A percentile compares a stretch with the other conserved stretches of the same genome.
Evolutionary conservation across 352 stramenopile species (phyloP).

Genomic region (Globisporangium alternatum): DNA sequence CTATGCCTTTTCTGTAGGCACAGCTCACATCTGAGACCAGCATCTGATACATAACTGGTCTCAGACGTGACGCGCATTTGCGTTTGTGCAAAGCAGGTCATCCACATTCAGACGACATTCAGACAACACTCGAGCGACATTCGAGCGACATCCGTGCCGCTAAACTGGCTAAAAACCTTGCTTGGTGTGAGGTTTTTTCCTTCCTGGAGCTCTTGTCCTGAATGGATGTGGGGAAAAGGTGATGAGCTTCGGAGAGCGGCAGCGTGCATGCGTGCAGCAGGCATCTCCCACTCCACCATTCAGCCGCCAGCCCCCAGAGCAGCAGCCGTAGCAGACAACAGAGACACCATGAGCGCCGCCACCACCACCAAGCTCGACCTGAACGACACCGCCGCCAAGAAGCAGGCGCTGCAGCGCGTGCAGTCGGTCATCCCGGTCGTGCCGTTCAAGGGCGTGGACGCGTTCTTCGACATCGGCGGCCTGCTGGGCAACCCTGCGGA

Average conservation of each 20-base stretch:
- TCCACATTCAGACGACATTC: not conserved
- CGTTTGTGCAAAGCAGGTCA: too few species aligned
- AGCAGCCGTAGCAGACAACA: slow-evolving; percentile 12
- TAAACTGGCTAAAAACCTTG: not conserved
- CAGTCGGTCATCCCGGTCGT: slow-evolving; percentile 93
- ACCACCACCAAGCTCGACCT: slow-evolving; percentile 33
- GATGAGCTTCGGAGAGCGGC: not conserved
- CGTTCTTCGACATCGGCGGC: slow-evolving; percentile 97
- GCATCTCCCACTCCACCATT: slow-evolving; percentile 5
- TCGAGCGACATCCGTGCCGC: not conserved
- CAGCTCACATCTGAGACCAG: too few species aligned
- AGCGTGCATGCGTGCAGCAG: not conserved
- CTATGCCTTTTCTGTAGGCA: too few species aligned
- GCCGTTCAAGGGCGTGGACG: slow-evolving; percentile 93
- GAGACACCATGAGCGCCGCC: slow-evolving; percentile 21
- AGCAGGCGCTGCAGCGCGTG: slow-evolving; percentile 60
- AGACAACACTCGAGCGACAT: not conserved
- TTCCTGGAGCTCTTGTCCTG: slow-evolving; percentile 1
- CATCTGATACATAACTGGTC: too few species aligned
- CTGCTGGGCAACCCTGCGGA: slow-evolving; percentile 87
- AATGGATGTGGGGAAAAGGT: not conserved
- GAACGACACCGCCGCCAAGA: slow-evolving; percentile 43
- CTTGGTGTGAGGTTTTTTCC: not conserved
- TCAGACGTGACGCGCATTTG: too few species aligned
- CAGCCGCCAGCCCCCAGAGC: slow-evolving; percentile 5